Conservation (phyloP, 352 stramenopile species). For the Phytophthora pinifolia region DNA sequence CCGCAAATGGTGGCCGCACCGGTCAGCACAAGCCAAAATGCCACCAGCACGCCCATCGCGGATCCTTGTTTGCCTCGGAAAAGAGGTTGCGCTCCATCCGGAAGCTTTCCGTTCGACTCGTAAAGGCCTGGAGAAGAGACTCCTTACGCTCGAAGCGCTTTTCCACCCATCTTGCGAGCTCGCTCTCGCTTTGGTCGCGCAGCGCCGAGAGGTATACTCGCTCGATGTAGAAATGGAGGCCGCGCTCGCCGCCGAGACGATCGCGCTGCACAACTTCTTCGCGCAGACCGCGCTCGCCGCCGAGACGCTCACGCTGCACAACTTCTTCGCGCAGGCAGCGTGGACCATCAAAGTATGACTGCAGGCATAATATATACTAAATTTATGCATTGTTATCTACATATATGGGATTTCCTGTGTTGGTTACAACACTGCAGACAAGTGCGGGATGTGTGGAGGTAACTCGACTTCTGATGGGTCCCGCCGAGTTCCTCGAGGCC, state of each 20-base stretch:
- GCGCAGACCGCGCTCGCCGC: too few species aligned
- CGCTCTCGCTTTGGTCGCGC: slow-evolving; percentile 32
- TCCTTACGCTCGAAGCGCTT: slow-evolving; percentile 71
- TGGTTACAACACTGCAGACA: too few species aligned
- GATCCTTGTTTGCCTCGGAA: slow-evolving; percentile 37
- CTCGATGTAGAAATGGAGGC: slow-evolving; percentile 80
- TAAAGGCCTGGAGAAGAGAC: slow-evolving; percentile 63
- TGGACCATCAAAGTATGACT: too few species aligned
- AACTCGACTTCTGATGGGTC: slow-evolving; percentile 14
- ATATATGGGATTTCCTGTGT: too few species aligned
- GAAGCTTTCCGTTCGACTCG: slow-evolving; percentile 51
- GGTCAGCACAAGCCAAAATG: slow-evolving; percentile 59
- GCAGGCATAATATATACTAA: too few species aligned
- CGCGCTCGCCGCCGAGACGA: too few species aligned
- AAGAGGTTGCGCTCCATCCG: slow-evolving; percentile 45
- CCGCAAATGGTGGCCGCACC: slow-evolving; percentile 27
- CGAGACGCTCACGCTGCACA: too few species aligned
- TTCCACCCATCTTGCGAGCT: slow-evolving; percentile 64
- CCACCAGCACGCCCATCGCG: slow-evolving; percentile 34
- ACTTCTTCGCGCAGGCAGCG: too few species aligned
- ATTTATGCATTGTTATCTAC: too few species aligned
- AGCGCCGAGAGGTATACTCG: slow-evolving; percentile 49
- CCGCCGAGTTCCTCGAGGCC: background rate
- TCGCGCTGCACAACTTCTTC: too few species aligned
- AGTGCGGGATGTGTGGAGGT: too few species aligned